These are phyloP conservation scores for Collariella sp. DNA, from an alignment of 495 filamentous ascomycete species.

Conservation along the genomic window DNA sequence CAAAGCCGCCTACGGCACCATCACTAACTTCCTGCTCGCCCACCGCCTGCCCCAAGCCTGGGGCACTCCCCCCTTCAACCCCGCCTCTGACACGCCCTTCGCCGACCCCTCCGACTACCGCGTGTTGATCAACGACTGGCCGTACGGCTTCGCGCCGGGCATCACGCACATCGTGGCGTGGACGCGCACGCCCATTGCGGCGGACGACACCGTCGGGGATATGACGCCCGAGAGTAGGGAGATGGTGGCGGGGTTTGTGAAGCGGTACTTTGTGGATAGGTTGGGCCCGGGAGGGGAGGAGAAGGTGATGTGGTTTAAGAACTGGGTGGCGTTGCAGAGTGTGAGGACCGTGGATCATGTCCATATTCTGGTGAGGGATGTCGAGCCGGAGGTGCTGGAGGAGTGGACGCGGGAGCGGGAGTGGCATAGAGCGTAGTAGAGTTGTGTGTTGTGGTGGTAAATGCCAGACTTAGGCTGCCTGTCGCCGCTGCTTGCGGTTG, in stretches of 20 bases:
- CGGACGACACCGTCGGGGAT: conserved; percentile 54
- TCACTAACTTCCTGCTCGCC: conserved; percentile 66
- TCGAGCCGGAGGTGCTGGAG: conserved; percentile 48
- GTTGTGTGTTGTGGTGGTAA: not conserved
- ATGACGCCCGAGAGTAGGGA: conserved; percentile 58
- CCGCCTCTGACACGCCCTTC: conserved; percentile 53
- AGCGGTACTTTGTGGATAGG: conserved; percentile 52
- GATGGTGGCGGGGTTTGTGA: conserved; percentile 58
- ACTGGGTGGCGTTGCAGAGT: conserved; percentile 83
- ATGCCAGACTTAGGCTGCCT: conserved; percentile 20
- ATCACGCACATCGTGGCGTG: conserved; percentile 69
- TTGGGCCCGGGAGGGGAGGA: conserved; percentile 44
- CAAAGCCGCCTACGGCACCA: conserved; percentile 64
- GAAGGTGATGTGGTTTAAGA: conserved; percentile 86
- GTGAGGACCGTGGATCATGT: conserved; percentile 68
- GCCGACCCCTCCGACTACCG: conserved; percentile 60
- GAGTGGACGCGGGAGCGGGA: conserved; percentile 49
- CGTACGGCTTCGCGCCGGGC: conserved; percentile 64
- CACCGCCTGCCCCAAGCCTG: conserved; percentile 59
- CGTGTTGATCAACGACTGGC: conserved; percentile 85
- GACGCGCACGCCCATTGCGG: conserved; percentile 49
- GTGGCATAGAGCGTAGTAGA: conserved; percentile 23
- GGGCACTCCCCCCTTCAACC: conserved; percentile 47
- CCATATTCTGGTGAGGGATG: conserved; percentile 54
- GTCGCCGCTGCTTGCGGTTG: conserved; percentile 43